phyloP scores from a whole-genome alignment of 1,284 basidiomycete species.

The Rhodotorula glutinis region DNA sequence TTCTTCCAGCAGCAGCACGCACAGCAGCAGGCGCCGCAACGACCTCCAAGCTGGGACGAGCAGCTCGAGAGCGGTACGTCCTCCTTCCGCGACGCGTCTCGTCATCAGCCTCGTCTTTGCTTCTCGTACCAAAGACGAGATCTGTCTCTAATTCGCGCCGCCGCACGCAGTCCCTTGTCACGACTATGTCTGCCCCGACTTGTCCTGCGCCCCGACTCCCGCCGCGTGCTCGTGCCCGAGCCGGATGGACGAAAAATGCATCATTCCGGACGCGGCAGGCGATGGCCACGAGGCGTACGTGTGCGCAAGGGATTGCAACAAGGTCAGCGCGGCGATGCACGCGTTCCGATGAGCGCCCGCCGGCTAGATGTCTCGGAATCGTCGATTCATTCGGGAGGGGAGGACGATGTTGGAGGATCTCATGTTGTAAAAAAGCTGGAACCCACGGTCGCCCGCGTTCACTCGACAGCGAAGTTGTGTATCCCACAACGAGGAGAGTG shows the following conservation, averaged over 20 bases:
- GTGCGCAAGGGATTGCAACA: slow-evolving; percentile 15
- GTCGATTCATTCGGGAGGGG: no score
- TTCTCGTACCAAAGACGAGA: no score
- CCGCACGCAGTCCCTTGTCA: slow-evolving; percentile 22
- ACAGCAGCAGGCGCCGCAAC: neutral
- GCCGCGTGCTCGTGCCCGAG: slow-evolving; percentile 17
- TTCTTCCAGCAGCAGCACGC: slow-evolving; percentile 17
- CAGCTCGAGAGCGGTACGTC: slow-evolving; percentile 6
- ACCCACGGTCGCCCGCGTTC: no score
- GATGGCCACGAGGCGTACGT: slow-evolving; percentile 4
- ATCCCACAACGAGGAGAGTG: no score
- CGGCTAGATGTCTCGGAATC: no score
- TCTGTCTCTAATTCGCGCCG: no score
- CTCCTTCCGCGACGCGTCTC: no score
- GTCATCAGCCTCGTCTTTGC: neutral
- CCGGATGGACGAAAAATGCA: slow-evolving; percentile 74
- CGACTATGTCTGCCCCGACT: slow-evolving; percentile 14
- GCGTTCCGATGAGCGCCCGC: slow-evolving; percentile 3
- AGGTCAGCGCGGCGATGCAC: neutral
- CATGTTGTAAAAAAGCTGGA: no score
- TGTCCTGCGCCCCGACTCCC: slow-evolving; percentile 13
- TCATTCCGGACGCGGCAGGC: slow-evolving; percentile 79
- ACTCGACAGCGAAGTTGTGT: no score
- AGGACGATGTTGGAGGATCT: no score
- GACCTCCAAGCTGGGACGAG: neutral